Conservation (phyloP, 768 basidiomycete species). For the Phlegmacium glaucopus region DNA sequence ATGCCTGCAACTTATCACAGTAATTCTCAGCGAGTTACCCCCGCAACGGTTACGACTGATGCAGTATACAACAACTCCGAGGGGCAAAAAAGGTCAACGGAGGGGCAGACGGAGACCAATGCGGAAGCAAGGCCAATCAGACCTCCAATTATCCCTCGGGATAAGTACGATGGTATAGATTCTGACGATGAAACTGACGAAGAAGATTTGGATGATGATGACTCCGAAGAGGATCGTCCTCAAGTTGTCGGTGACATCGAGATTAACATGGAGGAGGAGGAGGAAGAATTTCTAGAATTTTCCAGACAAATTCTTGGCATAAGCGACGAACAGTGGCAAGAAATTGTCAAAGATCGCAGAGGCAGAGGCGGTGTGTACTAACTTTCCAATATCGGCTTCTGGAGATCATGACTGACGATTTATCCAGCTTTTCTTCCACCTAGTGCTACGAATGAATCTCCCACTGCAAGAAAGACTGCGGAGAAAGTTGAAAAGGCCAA, state of each 20-base stretch:
- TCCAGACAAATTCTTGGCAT: slow-evolving; percentile 90
- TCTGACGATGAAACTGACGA: slow-evolving; percentile 87
- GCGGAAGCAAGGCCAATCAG: slow-evolving; percentile 49
- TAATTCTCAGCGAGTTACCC: slow-evolving; percentile 67
- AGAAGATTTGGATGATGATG: slow-evolving; percentile 51
- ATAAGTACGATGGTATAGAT: slow-evolving; percentile 89
- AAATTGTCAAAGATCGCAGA: slow-evolving; percentile 78
- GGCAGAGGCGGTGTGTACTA: slow-evolving; percentile 71
- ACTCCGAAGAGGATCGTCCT: slow-evolving; percentile 79
- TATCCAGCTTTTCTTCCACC: slow-evolving; percentile 57
- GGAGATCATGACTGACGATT: slow-evolving; percentile 1
- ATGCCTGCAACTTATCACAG: slow-evolving; percentile 72
- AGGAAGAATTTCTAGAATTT: slow-evolving; percentile 94
- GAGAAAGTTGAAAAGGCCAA: slow-evolving; percentile 10
- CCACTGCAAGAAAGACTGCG: slow-evolving; percentile 2
- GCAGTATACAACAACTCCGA: slow-evolving; percentile 26
- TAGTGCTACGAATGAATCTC: slow-evolving; percentile 25
- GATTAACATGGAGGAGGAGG: slow-evolving; percentile 89
- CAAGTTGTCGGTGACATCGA: slow-evolving; percentile 83
- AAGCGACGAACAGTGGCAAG: slow-evolving; percentile 81
- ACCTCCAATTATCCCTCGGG: slow-evolving; percentile 76
- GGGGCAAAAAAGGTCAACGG: neutral
- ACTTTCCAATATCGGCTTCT: neutral
- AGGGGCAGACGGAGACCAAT: slow-evolving; percentile 15
- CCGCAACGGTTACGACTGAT: slow-evolving; percentile 41